phyloP scores from a whole-genome alignment of 2,329 filamentous ascomycete genomes.

The Fusarium nodosum region DNA sequence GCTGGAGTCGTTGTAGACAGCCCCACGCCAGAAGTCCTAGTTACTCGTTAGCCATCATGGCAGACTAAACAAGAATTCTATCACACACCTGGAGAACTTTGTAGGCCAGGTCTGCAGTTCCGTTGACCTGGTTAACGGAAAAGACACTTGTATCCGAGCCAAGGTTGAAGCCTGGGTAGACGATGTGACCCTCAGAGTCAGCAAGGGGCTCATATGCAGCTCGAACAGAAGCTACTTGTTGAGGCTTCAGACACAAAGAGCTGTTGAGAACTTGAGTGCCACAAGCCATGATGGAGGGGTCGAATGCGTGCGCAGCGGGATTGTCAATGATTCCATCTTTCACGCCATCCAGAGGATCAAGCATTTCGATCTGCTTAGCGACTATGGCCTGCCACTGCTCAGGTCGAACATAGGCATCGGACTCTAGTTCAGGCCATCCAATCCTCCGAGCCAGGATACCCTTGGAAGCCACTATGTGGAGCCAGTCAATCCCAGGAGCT shows the following conservation, averaged over 20 bases:
- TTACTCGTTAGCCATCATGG: not conserved
- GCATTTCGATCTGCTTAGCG: constrained; percentile 10
- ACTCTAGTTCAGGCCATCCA: constrained; percentile 6
- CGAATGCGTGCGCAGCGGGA: not conserved
- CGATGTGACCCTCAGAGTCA: not conserved
- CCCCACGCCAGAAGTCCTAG: constrained; percentile 22
- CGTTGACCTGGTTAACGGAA: constrained; percentile 16
- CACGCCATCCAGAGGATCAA: constrained; percentile 18
- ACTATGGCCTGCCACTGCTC: constrained; percentile 21
- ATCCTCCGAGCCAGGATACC: constrained; percentile 5
- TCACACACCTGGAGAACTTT: constrained; percentile 9
- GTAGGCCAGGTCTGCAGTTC: constrained; percentile 6
- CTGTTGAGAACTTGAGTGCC: not conserved
- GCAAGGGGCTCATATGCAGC: constrained; percentile 18
- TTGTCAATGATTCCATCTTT: constrained; percentile 18
- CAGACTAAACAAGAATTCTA: accelerated
- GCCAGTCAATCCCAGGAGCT: constrained; percentile 15
- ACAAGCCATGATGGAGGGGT: constrained; percentile 6
- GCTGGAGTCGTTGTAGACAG: constrained; percentile 15
- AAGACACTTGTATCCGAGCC: constrained; percentile 19
- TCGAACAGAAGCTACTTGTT: constrained; percentile 3
- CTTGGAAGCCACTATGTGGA: constrained; percentile 21
- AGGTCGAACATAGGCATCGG: constrained; percentile 7
- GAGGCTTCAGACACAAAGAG: constrained; percentile 5
- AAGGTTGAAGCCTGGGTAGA: constrained; percentile 10